phyloP scores from a whole-genome alignment of 345 rosid genomes.

The Boechera stricta region DNA sequence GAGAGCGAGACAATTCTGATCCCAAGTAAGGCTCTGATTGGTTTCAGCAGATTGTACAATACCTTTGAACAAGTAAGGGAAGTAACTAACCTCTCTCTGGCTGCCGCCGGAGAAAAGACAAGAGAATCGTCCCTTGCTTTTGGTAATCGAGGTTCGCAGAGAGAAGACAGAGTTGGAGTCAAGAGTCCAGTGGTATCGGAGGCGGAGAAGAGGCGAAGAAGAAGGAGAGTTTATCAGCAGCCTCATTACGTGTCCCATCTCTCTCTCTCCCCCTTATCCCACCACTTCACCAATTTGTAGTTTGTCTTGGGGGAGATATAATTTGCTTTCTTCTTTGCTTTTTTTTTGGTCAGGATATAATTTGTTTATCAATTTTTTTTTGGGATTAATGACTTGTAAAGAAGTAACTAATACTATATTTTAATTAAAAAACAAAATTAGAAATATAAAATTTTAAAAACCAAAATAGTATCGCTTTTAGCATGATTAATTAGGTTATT shows the following conservation, averaged over 20 bases:
- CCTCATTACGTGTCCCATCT: conserved; percentile 58
- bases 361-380: too few relatives aligned
- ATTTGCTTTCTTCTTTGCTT: neutral
- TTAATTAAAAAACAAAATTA: too few relatives aligned
- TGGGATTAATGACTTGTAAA: too few relatives aligned
- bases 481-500: neutral
- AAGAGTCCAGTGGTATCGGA: conserved; percentile 36
- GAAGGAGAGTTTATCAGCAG: conserved; percentile 47
- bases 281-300: neutral
- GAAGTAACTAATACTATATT: too few relatives aligned
- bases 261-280: conserved; percentile 26
- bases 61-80: neutral
- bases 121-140: conserved; percentile 59
- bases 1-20: neutral
- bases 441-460: too few relatives aligned
- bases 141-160: conserved; percentile 47
- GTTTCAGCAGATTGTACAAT: neutral
- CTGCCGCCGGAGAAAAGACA: conserved; percentile 80
- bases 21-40: neutral
- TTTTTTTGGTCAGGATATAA: too few relatives aligned
- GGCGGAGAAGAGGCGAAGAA: conserved; percentile 43
- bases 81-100: conserved; percentile 59
- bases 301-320: neutral
- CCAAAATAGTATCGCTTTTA: too few relatives aligned
- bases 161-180: conserved; percentile 50